Conservation (phyloP, 805 yeast species). For the Candida orba region DNA sequence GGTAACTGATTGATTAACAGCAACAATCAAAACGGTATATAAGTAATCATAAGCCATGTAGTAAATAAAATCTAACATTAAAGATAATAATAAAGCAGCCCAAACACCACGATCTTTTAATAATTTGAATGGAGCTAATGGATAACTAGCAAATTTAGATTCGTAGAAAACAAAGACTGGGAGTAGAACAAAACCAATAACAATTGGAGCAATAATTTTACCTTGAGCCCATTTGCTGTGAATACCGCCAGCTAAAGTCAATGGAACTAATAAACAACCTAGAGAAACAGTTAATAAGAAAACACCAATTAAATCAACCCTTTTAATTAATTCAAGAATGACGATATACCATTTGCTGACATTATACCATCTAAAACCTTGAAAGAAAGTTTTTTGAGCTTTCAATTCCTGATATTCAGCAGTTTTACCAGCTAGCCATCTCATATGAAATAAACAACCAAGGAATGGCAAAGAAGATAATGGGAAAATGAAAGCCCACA, state of each 20-base stretch:
- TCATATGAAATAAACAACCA: slow-evolving; percentile 47
- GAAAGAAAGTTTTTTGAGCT: slow-evolving; percentile 32
- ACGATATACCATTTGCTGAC: slow-evolving; percentile 15
- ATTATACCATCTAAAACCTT: slow-evolving; percentile 26
- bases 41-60: slow-evolving; percentile 65
- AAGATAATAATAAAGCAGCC: slow-evolving; percentile 56
- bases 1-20: slow-evolving; percentile 46
- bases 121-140: slow-evolving; percentile 54
- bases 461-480: slow-evolving; percentile 55
- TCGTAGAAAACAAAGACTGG: slow-evolving; percentile 63
- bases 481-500: slow-evolving; percentile 77
- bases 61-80: slow-evolving; percentile 54
- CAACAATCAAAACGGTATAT: slow-evolving; percentile 59
- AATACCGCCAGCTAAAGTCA: slow-evolving; percentile 69
- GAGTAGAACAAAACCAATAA: slow-evolving; percentile 53
- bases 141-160: slow-evolving; percentile 43
- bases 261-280: slow-evolving; percentile 63
- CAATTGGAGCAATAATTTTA: slow-evolving; percentile 60
- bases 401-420: slow-evolving; percentile 41
- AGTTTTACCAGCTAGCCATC: slow-evolving; percentile 42
- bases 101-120: slow-evolving; percentile 66
- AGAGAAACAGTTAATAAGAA: slow-evolving; percentile 46
- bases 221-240: slow-evolving; percentile 49
- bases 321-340: slow-evolving; percentile 46
- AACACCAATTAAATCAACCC: slow-evolving; percentile 58